phyloP scores from a whole-genome alignment of 192 early-diverging fungal genomes.

The Spinellus fusiger region DNA sequence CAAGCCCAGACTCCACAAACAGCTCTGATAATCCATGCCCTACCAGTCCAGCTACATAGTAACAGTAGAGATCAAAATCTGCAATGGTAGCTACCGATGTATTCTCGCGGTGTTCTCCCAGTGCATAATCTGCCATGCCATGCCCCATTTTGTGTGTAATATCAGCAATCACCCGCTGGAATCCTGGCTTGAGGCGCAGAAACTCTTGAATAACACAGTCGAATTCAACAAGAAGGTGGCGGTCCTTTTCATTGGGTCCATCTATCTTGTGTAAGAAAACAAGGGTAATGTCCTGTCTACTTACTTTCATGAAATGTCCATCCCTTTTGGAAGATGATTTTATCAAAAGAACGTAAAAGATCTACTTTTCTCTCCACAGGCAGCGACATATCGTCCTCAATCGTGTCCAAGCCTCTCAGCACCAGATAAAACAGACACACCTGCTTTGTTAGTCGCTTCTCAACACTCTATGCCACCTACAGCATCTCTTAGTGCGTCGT shows the following conservation, averaged over 20 bases:
- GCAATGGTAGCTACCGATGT: conserved; percentile 59
- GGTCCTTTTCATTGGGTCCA: conserved; percentile 93
- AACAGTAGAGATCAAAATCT: conserved; percentile 96
- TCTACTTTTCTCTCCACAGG: conserved; percentile 66
- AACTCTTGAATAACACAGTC: conserved; percentile 89
- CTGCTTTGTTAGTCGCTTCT: conserved; percentile 28
- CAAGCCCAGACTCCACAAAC: conserved; percentile 82
- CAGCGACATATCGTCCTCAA: conserved; percentile 99
- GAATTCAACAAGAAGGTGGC: conserved; percentile 83
- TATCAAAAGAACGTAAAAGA: conserved; percentile 76
- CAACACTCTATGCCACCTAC: conserved; percentile 29
- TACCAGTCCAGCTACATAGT: conserved; percentile 96
- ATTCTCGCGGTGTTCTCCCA: conserved; percentile 40
- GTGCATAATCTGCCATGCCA: conserved; percentile 90
- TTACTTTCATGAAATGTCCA: conserved; percentile 76
- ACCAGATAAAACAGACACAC: conserved; percentile 96
- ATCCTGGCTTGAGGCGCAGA: conserved; percentile 66
- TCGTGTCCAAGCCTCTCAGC: conserved; percentile 92
- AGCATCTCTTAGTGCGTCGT: conserved; percentile 70
- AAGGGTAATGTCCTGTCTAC: conserved; percentile 5
- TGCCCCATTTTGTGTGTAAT: conserved; percentile 89
- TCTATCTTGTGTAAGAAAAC: conserved; percentile 8
- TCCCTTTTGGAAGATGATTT: conserved; percentile 69
- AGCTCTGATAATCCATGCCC: conserved; percentile 88
- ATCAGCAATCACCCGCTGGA: conserved; percentile 83